These are phyloP conservation scores for Trypanosomatidae sp. DNA, from an alignment of 208 protist genomes.

Conservation along the genomic window DNA sequence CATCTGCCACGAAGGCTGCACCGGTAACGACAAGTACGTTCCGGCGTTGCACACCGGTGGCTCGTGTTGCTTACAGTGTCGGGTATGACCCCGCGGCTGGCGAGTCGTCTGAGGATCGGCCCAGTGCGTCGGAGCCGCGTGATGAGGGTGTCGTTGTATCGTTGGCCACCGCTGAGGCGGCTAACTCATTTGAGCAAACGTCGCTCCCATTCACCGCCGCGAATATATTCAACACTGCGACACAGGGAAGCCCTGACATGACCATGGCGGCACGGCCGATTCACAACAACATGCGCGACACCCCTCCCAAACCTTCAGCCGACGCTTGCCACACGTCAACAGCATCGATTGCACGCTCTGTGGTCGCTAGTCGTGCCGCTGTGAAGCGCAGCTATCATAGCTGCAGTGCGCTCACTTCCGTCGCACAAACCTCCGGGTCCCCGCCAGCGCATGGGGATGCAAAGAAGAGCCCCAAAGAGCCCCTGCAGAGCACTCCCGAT, in stretches of 20 bases:
- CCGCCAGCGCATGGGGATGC: background rate
- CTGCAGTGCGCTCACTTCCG: background rate
- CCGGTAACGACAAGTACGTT: background rate
- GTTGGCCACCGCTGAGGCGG: background rate
- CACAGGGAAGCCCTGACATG: background rate
- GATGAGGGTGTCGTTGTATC: background rate
- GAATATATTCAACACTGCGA: background rate
- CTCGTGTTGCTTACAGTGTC: conserved; percentile 16
- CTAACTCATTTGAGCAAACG: background rate
- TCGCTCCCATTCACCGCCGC: background rate
- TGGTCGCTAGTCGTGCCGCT: background rate
- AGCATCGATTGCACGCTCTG: background rate
- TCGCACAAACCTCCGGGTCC: background rate
- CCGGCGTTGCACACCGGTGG: conserved; percentile 14
- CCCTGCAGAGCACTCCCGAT: background rate
- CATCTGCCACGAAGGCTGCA: background rate
- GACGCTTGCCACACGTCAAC: background rate
- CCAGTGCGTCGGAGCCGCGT: background rate
- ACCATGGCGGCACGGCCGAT: background rate
- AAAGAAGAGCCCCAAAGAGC: background rate
- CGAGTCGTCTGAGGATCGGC: conserved; percentile 7
- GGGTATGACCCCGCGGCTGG: conserved; percentile 12
- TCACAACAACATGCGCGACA: background rate
- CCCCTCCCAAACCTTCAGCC: background rate
- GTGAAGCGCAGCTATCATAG: background rate